Percentiles rank a stretch among this genome's conserved stretches.
Conservation (phyloP, 2,329 filamentous ascomycete species). For the Capronia epimyces region DNA sequence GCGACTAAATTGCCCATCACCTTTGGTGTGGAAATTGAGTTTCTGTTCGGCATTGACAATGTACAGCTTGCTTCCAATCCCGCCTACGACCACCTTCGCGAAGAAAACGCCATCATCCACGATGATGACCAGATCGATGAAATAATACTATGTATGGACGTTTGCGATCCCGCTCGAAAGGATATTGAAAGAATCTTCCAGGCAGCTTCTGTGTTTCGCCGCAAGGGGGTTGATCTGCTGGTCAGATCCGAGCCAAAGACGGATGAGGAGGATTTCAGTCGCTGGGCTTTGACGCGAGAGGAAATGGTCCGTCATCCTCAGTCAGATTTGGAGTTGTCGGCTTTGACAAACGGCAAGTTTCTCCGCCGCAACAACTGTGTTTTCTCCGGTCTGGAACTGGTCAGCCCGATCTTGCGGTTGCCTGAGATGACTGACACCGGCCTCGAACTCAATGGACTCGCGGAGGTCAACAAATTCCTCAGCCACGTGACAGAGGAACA, state of each 20-base stretch:
- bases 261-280: not conserved
- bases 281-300: conserved; percentile 9
- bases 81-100: not conserved
- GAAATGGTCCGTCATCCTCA: not conserved
- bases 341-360: conserved; percentile 2
- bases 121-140: not conserved
- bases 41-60: conserved; percentile 11
- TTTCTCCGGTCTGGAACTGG: conserved; percentile 6
- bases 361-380: not conserved
- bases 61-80: not conserved
- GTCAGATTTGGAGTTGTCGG: not conserved
- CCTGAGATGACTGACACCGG: not conserved
- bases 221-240: not conserved
- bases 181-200: not conserved
- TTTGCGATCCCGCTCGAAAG: not conserved
- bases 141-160: too few species aligned
- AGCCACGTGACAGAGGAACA: not conserved
- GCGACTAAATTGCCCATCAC: conserved; percentile 5
- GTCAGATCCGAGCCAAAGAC: not conserved
- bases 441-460: not conserved
- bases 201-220: conserved; percentile 6
- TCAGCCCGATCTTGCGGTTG: conserved; percentile 9
- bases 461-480: conserved; percentile 2
- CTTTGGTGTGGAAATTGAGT: conserved; percentile 19
- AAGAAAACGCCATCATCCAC: not conserved